Evolutionary conservation across 2,329 filamentous ascomycete species (phyloP).

Genomic region (Aspergillus japonicus): DNA sequence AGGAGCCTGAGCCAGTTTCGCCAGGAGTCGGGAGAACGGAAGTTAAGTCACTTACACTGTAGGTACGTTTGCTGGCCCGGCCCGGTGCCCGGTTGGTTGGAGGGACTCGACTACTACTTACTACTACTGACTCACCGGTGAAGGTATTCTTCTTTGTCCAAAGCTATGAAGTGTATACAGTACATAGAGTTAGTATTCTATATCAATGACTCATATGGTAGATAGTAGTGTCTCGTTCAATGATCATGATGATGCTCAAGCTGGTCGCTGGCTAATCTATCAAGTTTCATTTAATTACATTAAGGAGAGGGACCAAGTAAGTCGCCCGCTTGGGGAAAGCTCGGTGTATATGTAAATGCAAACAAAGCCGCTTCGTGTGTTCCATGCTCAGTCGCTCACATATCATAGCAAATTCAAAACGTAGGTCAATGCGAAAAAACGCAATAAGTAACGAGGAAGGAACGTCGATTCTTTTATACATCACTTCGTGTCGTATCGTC

Average conservation of each 20-base stretch:
- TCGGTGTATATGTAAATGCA: neutral
- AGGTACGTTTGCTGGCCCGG: no score
- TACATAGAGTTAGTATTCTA: no score
- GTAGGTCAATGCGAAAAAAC: neutral
- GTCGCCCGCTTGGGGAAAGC: neutral
- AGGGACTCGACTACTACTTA: no score
- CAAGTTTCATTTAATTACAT: neutral
- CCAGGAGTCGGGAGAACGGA: neutral
- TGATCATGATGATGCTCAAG: neutral
- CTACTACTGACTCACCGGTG: no score
- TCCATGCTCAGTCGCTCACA: neutral
- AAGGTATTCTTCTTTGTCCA: no score
- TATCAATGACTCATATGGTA: no score
- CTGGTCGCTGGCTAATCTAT: neutral
- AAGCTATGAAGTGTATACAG: no score
- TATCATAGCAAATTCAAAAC: neutral
- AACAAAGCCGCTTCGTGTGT: neutral
- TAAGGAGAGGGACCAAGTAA: neutral
- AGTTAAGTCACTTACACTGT: neutral
- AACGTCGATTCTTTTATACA: neutral
- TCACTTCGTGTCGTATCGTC: slow-evolving; percentile 13
- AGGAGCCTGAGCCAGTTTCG: neutral
- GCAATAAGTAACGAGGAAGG: neutral
- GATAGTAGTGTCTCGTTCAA: no score
- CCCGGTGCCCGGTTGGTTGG: no score